Conservation (phyloP, 495 filamentous ascomycete species). For the Podospora anserina region DNA sequence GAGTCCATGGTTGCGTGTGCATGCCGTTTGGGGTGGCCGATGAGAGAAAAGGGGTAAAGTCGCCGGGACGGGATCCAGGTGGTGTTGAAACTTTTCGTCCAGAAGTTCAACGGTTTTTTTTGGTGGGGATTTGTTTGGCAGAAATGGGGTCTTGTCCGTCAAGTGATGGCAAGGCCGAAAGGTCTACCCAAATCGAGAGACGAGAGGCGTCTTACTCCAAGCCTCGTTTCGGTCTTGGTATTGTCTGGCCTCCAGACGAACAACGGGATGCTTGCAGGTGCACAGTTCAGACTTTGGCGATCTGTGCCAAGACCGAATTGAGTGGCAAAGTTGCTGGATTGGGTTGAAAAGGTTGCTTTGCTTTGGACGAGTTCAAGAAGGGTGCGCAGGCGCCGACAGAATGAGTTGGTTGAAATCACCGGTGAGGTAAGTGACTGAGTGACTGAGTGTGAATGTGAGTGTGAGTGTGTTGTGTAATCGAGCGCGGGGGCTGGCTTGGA, state of each 20-base stretch:
- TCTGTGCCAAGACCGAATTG: neutral
- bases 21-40: conserved; percentile 18
- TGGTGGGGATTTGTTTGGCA: neutral
- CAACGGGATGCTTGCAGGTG: neutral
- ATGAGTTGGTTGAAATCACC: neutral
- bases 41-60: neutral
- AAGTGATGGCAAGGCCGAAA: neutral
- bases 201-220: neutral
- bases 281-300: neutral
- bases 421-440: neutral
- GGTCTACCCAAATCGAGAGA: neutral
- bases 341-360: neutral
- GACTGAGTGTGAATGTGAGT: neutral
- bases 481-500: neutral
- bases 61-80: neutral
- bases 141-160: neutral
- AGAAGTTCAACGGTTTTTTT: neutral
- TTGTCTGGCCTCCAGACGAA: neutral
- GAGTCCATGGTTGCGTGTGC: conserved; percentile 33
- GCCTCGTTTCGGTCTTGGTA: neutral
- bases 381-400: neutral
- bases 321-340: neutral
- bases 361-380: neutral
- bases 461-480: neutral
- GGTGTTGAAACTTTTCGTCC: neutral